Base-by-base conservation (phyloP, 352 stramenopile genomes). In the Globisporangium echinulatum region DNA sequence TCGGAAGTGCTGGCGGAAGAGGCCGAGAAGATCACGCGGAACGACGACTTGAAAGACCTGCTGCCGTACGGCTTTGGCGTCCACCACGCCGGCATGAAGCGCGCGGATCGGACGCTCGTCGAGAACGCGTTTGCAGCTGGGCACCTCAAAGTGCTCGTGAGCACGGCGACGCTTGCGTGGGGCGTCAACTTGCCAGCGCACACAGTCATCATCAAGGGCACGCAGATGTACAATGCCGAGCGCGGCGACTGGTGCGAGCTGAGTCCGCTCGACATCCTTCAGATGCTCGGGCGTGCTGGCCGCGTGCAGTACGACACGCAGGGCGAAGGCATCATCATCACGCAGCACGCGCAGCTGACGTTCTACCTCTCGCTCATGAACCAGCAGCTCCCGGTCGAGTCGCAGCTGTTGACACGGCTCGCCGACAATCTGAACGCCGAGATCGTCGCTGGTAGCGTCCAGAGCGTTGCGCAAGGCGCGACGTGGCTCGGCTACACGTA, bases 171-270 rank as follows among this genome's bases (percentile, higher is more conserved):
- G 40, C 79, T 99, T 14, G 98, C 98, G 1, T 99, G 98, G 98
- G 98, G 98, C 75, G 97, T 99, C 19, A 99, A 99, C 72, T 74
- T 99, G 51, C 98, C 98, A 6, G 97, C 97, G 0, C 97, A 99
- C 75, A 99, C 97, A 5, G 98, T 99, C 14, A 99, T 99, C 64
- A 99, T 99, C 70, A 99, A 99, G 77, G 98, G 98, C n/a, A 99
- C 98, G 37, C 97, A 99, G 69, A 98, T 99, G 66, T 99, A 99
- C 79, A 98, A 98, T 63, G 97, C 97, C 4, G 95, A 98, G 54
- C 96, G 98, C 62, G 96, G 97, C 15, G 80, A 95, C 19, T 99
- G 97, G 97, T 97, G 95, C 25, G 97, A 99, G 69, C 68, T 99
- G 11, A 98, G 89, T 64, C 96, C 97, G 7, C 77, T 99, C 40